Evolutionary conservation across 306 rosid genomes (phyloP), one percentile per base, ranked within the genome.

Genomic region (Vigna mungo): DNA sequence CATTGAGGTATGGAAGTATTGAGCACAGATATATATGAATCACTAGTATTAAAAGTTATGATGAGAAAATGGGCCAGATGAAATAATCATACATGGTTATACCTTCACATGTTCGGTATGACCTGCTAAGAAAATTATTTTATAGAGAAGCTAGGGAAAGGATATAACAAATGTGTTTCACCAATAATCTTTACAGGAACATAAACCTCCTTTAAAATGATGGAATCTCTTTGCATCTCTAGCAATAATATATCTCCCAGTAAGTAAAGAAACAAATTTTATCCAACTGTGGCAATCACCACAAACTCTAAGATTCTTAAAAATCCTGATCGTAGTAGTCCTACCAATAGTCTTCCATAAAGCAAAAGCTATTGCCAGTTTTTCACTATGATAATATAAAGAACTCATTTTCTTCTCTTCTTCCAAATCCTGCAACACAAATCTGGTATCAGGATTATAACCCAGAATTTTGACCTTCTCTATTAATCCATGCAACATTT

Each of bases 121-220:
- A 36, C 36, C 15, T 15, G 11, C 21, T 54, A 5, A 30, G 56
- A 66, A 49, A 21, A 51, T 68, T 43, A 13, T 52, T 20, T 60
- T 51, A 43, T n/a, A n/a, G 69, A 56, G 23, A 37, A 36, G 44
- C 59, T 27, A 64, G 3, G 18, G 7, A 15, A 12, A 16, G 17
- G 30, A 71, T 44, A 72, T 71, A 18, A 75, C 71, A 41, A 73
- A 18, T 51, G 69, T 51, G 62, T 54, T 84, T 90, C 84, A 88
- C 91, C 90, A 90, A 76, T 87, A 86, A 77, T 89, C 92, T 74
- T 86, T 85, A 79, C 92, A 91, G 25, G 93, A 89, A 86, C 90
- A 91, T 5, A 80, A 13, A 16, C 92, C 89, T 68, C 85, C 88
- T 83, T 78, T 89, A 65, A 86, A 83, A 80, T 87, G 90, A 85